These are phyloP conservation scores for Candida yuanshanica DNA, from an alignment of 805 yeast species.

Conservation along the genomic window DNA sequence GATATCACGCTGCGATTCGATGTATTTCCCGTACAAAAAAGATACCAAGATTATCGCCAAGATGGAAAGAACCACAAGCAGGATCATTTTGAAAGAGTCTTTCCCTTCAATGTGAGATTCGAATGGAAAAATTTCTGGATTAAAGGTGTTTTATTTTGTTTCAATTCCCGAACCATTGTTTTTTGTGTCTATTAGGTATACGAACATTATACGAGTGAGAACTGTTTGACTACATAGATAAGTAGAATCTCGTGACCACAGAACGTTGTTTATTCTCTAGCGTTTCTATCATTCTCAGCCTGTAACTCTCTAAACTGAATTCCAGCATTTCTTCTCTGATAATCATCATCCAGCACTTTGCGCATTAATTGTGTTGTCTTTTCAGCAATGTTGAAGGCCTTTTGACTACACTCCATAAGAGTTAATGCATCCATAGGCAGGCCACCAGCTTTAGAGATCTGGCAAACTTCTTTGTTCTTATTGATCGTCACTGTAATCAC, in stretches of 20 bases:
- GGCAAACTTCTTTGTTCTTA: slow-evolving; percentile 87
- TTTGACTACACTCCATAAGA: slow-evolving; percentile 61
- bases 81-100: background rate
- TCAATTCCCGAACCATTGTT: too few relatives aligned
- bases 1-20: slow-evolving; percentile 42
- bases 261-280: background rate
- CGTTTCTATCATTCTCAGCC: slow-evolving; percentile 22
- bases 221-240: too few relatives aligned
- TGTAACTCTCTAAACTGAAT: slow-evolving; percentile 21
- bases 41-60: slow-evolving; percentile 30
- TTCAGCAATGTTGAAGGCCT: slow-evolving; percentile 61
- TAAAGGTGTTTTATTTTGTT: background rate
- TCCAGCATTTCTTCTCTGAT: slow-evolving; percentile 16
- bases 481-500: slow-evolving; percentile 80
- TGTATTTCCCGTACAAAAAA: slow-evolving; percentile 19
- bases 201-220: too few relatives aligned
- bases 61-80: slow-evolving; percentile 24
- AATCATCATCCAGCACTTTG: slow-evolving; percentile 32
- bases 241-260: too few relatives aligned
- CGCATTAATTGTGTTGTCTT: slow-evolving; percentile 60
- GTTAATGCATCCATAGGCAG: slow-evolving; percentile 68
- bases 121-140: too few relatives aligned
- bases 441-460: slow-evolving; percentile 87
- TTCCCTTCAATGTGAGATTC: too few relatives aligned
- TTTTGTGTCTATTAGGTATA: too few relatives aligned